Base-by-base conservation (phyloP, 2,329 filamentous ascomycete species). In the Exophiala sideris region DNA sequence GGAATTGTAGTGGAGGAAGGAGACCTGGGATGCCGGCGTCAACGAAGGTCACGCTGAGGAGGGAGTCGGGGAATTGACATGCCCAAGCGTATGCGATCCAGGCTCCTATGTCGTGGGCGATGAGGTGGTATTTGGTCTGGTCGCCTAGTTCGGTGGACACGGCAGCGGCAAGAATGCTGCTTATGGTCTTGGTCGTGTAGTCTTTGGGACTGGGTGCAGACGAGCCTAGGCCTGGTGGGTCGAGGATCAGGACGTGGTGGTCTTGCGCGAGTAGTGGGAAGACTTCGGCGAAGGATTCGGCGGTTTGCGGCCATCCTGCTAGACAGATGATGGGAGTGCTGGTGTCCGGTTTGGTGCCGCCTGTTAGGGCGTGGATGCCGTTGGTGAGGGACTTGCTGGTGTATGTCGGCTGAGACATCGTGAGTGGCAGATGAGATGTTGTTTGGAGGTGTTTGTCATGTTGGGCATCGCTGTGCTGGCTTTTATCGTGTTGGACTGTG, bases 81-180 rank as follows among this genome's bases (percentile, higher is more conserved):
- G 62, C 59, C 63, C 64, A 66, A 5, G 62, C 56, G 46, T 61
- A 65, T 5, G 58, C 50, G 34, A 66, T 62, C 62, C 63, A 66
- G 29, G 60, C 61, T 9, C 65, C 65, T 11, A 66, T 59, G 48
- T 66, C 65, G 36, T 66, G 65, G 38, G 64, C 64, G 14, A 66
- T 50, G 1, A 66, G 59, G 57, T 66, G 65, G 50, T 66, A 66
- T 18, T 33, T 39, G 3, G 53, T 48, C 29, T 55, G 41, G 9
- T 20, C 20, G 16, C 50, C 50, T 6, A 52, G 20, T 14, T 46
- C 41, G 2, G 32, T 10, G 5, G 2, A 10, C 14, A 63, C 48
- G 2, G 59, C 58, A 33, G 62, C 58, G 11, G 60, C 60, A 48
- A 66, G 60, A 34, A 59, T 48, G 38, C 55, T 62, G 58, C 62